Base-by-base conservation (phyloP, 2,329 filamentous ascomycete species). In the Ceratocystis variospora region DNA sequence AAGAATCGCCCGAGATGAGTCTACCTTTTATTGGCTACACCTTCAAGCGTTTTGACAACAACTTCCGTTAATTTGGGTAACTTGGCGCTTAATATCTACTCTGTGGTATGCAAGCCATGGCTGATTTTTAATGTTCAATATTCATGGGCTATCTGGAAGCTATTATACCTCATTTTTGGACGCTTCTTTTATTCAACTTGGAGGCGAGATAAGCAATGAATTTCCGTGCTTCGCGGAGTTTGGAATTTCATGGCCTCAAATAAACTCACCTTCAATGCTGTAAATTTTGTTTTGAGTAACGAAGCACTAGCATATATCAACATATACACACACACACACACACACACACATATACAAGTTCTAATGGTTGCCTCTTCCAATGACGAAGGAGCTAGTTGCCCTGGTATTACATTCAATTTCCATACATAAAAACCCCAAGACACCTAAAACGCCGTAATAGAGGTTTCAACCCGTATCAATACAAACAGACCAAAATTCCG, bases 11-110 rank as follows among this genome's bases (percentile, higher is more conserved):
- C 7, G 90, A 93, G 77, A 89, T 94, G 82, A 92, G 87, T 75
- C 78, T 96, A 76, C 90, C 90, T 2, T 96, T 96, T 75, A 94
- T 96, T 72, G 90, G 90, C 45, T 96, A 96, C 77, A 78, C 94
- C 7, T 99, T 96, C 81, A 99, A 97, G 84, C 89, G 94, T 69
- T 99, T 99, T 72, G 84, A 87, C 76, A 85, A 85, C 77, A 86
- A 85, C 79, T 86, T 84, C 75, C 80, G 83, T 72, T 86, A 75
- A 78, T 68, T 65, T 62, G 66, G 46, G 37, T 28, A 25, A 55
- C 63, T 71, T 72, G 55, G 10, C 1, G 33, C 31, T 33, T 19
- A 59, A 37, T 19, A 19, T 25, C 6, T 59, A 17, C 12, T n/a
- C 28, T 15, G 5, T 28, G 25, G 10, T 31, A 37, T 59, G n/a